These are phyloP conservation scores for Populus hybrid DNA, from an alignment of 441 rosid species.

Conservation along the genomic window DNA sequence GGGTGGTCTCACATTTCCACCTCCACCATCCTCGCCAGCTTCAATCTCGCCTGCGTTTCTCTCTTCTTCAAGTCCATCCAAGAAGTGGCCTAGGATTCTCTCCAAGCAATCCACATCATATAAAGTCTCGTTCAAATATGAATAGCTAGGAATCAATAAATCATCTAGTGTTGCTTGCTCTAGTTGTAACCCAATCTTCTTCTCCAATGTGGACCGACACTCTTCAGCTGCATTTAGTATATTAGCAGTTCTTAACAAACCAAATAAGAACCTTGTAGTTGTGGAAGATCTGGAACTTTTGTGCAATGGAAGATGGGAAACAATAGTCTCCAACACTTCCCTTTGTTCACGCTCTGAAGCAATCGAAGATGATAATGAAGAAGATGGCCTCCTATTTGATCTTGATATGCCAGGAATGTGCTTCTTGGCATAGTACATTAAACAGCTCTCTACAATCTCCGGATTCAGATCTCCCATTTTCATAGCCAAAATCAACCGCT, in stretches of 20 bases:
- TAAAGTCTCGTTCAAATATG: constrained; percentile 78
- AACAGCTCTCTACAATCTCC: constrained; percentile 69
- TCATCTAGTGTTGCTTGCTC: constrained; percentile 91
- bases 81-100: constrained; percentile 44
- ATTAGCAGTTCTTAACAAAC: constrained; percentile 71
- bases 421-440: constrained; percentile 62
- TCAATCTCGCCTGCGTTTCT: constrained; percentile 26
- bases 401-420: constrained; percentile 79
- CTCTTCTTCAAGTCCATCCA: constrained; percentile 18
- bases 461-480: constrained; percentile 60
- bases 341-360: constrained; percentile 75
- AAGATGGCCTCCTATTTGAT: constrained; percentile 43
- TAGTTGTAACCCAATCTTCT: constrained; percentile 82
- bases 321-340: constrained; percentile 58
- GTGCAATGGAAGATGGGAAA: constrained; percentile 57
- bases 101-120: constrained; percentile 90
- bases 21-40: constrained; percentile 26
- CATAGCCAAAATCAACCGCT: constrained; percentile 60
- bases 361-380: not conserved
- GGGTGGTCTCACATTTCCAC: constrained; percentile 35
- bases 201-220: constrained; percentile 66
- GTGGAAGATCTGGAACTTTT: constrained; percentile 62
- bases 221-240: constrained; percentile 64
- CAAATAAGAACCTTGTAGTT: constrained; percentile 69
- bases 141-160: constrained; percentile 85